phyloP scores from a whole-genome alignment of 1,139 yeast species.

The Geotrichum reessii region DNA sequence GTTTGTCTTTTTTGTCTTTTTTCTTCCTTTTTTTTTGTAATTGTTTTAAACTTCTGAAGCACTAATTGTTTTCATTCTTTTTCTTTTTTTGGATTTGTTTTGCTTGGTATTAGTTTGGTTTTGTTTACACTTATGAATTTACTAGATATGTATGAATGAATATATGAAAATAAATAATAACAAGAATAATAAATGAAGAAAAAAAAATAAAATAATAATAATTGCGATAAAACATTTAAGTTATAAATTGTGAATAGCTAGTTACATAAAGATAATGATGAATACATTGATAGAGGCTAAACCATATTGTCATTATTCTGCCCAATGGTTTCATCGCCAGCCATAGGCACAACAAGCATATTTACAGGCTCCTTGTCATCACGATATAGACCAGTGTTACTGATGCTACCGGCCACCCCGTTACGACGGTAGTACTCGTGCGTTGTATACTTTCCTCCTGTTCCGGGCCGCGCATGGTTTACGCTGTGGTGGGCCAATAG shows the following conservation, averaged over 20 bases:
- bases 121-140: background rate
- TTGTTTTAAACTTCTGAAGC: conserved; percentile 2
- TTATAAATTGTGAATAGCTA: background rate
- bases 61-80: background rate
- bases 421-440: conserved; percentile 6
- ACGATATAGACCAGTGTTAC: background rate
- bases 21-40: background rate
- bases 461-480: background rate
- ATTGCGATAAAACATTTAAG: background rate
- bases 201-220: no score
- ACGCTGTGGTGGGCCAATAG: background rate
- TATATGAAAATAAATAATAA: background rate
- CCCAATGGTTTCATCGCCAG: background rate
- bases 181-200: background rate
- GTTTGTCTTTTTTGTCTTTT: background rate
- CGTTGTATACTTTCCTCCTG: background rate
- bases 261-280: background rate
- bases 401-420: background rate
- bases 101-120: background rate
- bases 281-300: background rate
- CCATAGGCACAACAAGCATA: conserved; percentile 1
- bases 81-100: background rate
- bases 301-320: background rate
- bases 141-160: background rate
- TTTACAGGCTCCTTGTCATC: conserved; percentile 10